phyloP scores from a whole-genome alignment of 2,329 filamentous ascomycete genomes.

The Trichoderma brevicompactum region DNA sequence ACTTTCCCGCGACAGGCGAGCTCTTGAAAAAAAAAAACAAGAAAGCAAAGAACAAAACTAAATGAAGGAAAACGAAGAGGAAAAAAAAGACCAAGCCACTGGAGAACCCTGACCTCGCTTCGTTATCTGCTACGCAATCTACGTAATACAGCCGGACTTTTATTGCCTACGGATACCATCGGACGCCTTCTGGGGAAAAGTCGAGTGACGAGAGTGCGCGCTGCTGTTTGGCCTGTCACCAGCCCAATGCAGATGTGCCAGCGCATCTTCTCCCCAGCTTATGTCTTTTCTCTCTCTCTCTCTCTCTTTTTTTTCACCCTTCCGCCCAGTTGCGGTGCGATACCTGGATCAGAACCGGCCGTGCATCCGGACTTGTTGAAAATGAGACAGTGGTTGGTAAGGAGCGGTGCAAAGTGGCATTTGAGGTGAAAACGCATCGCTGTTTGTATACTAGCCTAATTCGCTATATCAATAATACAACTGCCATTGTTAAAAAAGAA shows the following conservation, averaged over 20 bases:
- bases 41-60: background rate
- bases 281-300: background rate
- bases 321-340: background rate
- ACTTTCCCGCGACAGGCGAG: background rate
- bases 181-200: background rate
- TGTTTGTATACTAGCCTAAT: constrained; percentile 25
- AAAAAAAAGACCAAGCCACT: background rate
- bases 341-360: background rate
- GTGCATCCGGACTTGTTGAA: background rate
- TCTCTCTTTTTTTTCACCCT: background rate
- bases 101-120: constrained; percentile 3
- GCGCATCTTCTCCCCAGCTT: background rate
- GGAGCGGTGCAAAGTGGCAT: constrained; percentile 8
- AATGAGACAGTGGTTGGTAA: background rate
- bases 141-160: constrained; percentile 6
- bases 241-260: constrained; percentile 8
- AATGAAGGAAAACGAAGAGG: background rate
- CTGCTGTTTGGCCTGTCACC: background rate
- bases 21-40: background rate
- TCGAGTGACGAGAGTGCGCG: constrained; percentile 8
- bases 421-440: background rate
- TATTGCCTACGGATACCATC: constrained; percentile 5
- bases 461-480: constrained; percentile 3
- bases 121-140: constrained; percentile 7
- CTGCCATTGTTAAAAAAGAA: constrained; percentile 9